phyloP scores from a whole-genome alignment of 352 stramenopile genomes.

The Phytophthora agathidicida region DNA sequence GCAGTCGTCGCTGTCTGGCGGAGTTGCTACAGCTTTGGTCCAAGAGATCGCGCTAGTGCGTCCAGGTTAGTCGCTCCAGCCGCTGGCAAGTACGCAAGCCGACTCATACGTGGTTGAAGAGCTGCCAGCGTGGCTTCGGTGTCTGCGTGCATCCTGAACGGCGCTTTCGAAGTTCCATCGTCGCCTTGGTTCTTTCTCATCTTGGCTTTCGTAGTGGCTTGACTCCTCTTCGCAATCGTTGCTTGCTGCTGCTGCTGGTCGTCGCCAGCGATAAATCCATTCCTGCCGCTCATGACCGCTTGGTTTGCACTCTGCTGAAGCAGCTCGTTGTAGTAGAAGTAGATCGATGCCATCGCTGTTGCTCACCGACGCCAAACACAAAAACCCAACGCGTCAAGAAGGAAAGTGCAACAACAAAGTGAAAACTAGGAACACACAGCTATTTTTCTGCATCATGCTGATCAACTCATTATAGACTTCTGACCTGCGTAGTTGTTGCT shows the following conservation, averaged over 20 bases:
- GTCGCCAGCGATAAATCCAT: neutral
- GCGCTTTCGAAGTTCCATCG: neutral
- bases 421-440: neutral
- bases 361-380: neutral
- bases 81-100: conserved; percentile 25
- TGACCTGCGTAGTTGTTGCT: conserved; percentile 7
- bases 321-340: conserved; percentile 40
- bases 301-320: conserved; percentile 29
- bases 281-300: conserved; percentile 3
- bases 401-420: conserved; percentile 17
- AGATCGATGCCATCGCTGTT: conserved; percentile 29
- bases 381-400: neutral
- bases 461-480: conserved; percentile 18
- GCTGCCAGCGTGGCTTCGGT: conserved; percentile 23
- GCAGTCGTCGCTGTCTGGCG: too few species aligned
- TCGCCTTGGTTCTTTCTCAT: conserved; percentile 22
- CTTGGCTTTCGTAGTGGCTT: neutral
- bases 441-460: conserved; percentile 12
- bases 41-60: conserved; percentile 26
- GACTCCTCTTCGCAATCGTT: neutral
- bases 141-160: neutral
- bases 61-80: conserved; percentile 26
- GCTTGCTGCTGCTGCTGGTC: conserved; percentile 7
- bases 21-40: conserved; percentile 22
- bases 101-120: conserved; percentile 35